Percentiles rank a stretch among this genome's conserved stretches.
phyloP scores from a whole-genome alignment of 495 filamentous ascomycete genomes.

The Daldinia grandis region DNA sequence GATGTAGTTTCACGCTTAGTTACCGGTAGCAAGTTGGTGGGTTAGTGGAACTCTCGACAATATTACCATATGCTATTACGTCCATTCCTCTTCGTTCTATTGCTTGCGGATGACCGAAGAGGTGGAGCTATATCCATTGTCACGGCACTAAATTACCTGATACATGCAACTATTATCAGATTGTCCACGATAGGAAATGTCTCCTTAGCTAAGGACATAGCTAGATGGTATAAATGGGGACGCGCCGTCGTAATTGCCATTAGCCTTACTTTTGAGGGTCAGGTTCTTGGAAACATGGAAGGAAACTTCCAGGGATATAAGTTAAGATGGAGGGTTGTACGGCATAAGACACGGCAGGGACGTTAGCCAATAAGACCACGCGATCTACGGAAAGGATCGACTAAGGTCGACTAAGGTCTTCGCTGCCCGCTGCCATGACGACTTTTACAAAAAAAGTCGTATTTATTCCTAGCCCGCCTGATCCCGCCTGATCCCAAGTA shows the following conservation, averaged over 20 bases:
- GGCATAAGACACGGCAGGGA: constrained; percentile 34
- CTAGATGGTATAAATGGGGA: not conserved
- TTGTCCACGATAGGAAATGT: constrained; percentile 2
- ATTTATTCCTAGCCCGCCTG: not conserved
- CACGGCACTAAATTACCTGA: not conserved
- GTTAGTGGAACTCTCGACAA: constrained; percentile 1
- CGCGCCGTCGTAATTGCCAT: constrained; percentile 9
- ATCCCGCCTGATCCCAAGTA: constrained; percentile 8
- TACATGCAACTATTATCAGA: not conserved
- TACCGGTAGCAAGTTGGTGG: not conserved
- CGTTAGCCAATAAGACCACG: constrained; percentile 18
- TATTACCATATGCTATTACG: constrained; percentile 1
- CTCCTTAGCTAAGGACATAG: constrained; percentile 3
- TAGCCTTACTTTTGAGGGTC: constrained; percentile 9
- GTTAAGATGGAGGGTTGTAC: constrained; percentile 13
- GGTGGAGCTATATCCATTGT: not conserved
- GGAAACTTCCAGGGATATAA: constrained; percentile 23
- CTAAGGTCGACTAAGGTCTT: not conserved
- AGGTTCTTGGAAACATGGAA: constrained; percentile 16
- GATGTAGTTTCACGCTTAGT: constrained; percentile 2
- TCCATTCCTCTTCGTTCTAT: not conserved
- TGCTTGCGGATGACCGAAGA: not conserved
- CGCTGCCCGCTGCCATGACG: constrained; percentile 16
- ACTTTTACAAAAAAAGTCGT: constrained; percentile 4
- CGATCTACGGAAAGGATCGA: constrained; percentile 14